Conservation (phyloP, 2,329 filamentous ascomycete species). For the Claviceps digitariae region DNA sequence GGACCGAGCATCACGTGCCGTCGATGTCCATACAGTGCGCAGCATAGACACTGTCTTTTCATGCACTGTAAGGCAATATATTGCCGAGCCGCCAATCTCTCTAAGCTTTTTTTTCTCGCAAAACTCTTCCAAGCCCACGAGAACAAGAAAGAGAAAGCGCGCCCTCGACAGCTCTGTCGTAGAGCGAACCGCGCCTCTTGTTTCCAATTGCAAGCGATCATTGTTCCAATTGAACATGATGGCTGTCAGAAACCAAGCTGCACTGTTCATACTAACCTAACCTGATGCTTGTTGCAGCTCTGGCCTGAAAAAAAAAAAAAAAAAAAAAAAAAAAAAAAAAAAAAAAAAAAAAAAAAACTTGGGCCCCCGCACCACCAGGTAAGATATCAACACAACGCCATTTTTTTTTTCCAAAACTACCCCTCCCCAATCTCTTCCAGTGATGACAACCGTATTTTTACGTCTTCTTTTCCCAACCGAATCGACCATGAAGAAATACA, state of each 20-base stretch:
- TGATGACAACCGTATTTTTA: slow-evolving; percentile 57
- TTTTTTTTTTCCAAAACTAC: slow-evolving; percentile 10
- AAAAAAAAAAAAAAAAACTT: too few relatives aligned
- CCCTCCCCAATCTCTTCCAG: neutral
- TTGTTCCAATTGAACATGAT: neutral
- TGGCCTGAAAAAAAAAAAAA: too few relatives aligned
- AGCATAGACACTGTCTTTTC: slow-evolving; percentile 13
- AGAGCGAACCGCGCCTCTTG: too few relatives aligned
- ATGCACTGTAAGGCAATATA: slow-evolving; percentile 22
- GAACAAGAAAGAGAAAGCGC: too few relatives aligned
- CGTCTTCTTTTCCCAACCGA: slow-evolving; percentile 82
- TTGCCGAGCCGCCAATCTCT: slow-evolving; percentile 8
- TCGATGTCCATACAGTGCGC: slow-evolving; percentile 11
- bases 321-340: too few relatives aligned
- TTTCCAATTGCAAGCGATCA: neutral
- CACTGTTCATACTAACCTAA: neutral
- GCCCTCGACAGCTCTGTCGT: too few relatives aligned
- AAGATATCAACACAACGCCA: neutral
- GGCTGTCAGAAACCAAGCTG: neutral
- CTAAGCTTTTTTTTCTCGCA: neutral
- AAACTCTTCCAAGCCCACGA: neutral
- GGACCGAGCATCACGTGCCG: slow-evolving; percentile 12
- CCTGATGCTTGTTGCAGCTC: neutral
- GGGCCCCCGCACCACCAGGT: neutral
- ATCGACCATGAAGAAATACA: slow-evolving; percentile 71